Percentiles rank a stretch among this genome's conserved stretches.
phyloP scores from a whole-genome alignment of 495 filamentous ascomycete species.

The Penicillium paxilli region DNA sequence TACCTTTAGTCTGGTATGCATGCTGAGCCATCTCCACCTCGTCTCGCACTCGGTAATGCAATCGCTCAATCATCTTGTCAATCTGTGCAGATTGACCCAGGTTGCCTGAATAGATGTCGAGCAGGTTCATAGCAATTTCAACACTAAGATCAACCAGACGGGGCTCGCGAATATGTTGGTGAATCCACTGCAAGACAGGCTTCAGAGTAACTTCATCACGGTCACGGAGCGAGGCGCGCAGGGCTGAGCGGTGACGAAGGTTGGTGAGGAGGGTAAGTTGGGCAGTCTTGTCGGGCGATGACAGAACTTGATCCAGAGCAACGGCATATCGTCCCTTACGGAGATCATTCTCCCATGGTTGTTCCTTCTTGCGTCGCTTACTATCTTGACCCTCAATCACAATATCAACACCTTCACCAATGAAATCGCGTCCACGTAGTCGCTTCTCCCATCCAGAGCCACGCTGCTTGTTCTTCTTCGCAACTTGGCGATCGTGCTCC shows the following conservation, averaged over 20 bases:
- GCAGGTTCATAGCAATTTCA: conserved; percentile 73
- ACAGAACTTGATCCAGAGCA: conserved; percentile 78
- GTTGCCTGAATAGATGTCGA: conserved; percentile 86
- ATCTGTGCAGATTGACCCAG: conserved; percentile 73
- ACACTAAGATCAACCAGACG: conserved; percentile 73
- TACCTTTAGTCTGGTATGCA: conserved; percentile 75
- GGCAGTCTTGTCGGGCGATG: conserved; percentile 52
- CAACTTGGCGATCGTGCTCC: conserved; percentile 64
- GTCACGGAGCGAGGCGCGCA: conserved; percentile 74
- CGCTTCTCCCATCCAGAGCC: conserved; percentile 69
- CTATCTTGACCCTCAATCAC: conserved; percentile 75
- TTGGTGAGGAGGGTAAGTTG: conserved; percentile 78
- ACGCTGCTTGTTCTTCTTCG: conserved; percentile 64
- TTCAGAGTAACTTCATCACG: conserved; percentile 81
- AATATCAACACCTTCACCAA: conserved; percentile 83
- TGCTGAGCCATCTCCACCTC: conserved; percentile 82
- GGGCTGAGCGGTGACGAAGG: conserved; percentile 82
- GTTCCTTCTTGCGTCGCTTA: conserved; percentile 58
- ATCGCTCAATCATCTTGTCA: conserved; percentile 59
- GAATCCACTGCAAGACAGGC: conserved; percentile 81
- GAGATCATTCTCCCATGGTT: conserved; percentile 77
- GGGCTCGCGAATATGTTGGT: conserved; percentile 74
- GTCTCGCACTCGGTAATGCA: conserved; percentile 67
- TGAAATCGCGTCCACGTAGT: conserved; percentile 74
- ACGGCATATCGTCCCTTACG: conserved; percentile 73